Base-by-base conservation (phyloP, 1,284 basidiomycete species). In the Boletus smithii region DNA sequence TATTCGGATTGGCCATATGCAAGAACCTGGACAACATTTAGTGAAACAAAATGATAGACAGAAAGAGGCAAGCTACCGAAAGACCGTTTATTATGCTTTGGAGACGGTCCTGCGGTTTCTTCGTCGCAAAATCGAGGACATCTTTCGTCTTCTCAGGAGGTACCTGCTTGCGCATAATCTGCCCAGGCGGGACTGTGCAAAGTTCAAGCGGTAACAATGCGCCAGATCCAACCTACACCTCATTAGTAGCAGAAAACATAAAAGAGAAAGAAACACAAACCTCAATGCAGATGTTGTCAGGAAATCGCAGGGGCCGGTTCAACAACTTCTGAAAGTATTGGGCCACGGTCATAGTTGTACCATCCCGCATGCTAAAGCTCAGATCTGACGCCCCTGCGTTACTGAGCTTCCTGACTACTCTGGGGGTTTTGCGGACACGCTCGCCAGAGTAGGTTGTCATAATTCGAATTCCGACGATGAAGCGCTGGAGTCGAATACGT, bases 1-100 rank as follows among this genome's bases (percentile, higher is more conserved):
- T 88, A 89, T 64, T 86, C 79, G 0, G 85, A 88, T 63, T 84
- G 77, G 1, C 82, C 81, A 54, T 87, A 88, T 23, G 74, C 70
- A 39, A 89, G 70, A 24, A 83, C 77, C 83, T 85, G 45, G 31
- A 39, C 20, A 35, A 18, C 3, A n/a, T 23, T 50, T 13, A 43
- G 42, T 27, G 16, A 39, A 38, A 26, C 32, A 38, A 27, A 24
- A 18, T 4, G 8, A 39, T 24, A 42, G 14, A 23, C 0, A 1
- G 14, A 36, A 36, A 22, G 39, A 16, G 3, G 0, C 7, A 38
- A 60, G 66, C 29, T 56, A 84, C 82, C 43, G 63, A 68, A 26
- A 85, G 69, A 3, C 83, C 85, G 20, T 71, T 70, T 11, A 50
- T 62, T 40, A 88, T 88, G 51, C 78, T 81, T 13, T 63, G 61